Evolutionary conservation across 148 eudicot species (phyloP).

Genomic region (Pouteria glomerata): DNA sequence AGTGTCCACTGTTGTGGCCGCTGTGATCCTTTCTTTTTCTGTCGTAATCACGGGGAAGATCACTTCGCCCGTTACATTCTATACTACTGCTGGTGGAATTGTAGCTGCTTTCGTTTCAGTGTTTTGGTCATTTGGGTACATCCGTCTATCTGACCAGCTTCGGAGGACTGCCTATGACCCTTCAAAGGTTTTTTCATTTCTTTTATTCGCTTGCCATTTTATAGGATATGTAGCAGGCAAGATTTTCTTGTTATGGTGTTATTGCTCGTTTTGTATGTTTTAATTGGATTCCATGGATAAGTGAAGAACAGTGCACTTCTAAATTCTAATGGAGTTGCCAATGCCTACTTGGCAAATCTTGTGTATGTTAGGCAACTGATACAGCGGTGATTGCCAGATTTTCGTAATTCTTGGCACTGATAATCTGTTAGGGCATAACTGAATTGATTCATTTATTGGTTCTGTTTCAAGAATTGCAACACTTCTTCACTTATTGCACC

Average conservation of each 20-base stretch:
- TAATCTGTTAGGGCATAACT: not conserved
- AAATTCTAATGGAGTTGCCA: not conserved
- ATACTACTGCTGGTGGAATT: conserved; percentile 80
- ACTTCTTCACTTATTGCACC: not conserved
- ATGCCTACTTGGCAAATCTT: not conserved
- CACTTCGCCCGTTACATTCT: conserved; percentile 75
- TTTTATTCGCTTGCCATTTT: not conserved
- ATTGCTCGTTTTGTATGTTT: not conserved
- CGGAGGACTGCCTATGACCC: conserved; percentile 79
- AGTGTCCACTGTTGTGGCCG: conserved; percentile 71
- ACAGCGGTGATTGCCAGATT: not conserved
- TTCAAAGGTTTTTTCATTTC: conserved; percentile 57
- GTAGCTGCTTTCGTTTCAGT: conserved; percentile 87
- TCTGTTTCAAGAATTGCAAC: not conserved
- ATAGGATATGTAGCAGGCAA: not conserved
- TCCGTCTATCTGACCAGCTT: conserved; percentile 77
- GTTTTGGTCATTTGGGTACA: conserved; percentile 91
- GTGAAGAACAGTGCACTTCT: not conserved
- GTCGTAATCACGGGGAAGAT: conserved; percentile 73
- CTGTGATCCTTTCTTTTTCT: conserved; percentile 91
- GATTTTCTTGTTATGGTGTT: not conserved
- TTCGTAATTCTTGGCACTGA: not conserved
- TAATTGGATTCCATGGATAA: not conserved
- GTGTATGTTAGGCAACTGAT: not conserved
- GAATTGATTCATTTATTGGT: not conserved